These are phyloP conservation scores for Rhizopogon salebrosus DNA, from an alignment of 768 basidiomycete genomes.

Conservation along the genomic window DNA sequence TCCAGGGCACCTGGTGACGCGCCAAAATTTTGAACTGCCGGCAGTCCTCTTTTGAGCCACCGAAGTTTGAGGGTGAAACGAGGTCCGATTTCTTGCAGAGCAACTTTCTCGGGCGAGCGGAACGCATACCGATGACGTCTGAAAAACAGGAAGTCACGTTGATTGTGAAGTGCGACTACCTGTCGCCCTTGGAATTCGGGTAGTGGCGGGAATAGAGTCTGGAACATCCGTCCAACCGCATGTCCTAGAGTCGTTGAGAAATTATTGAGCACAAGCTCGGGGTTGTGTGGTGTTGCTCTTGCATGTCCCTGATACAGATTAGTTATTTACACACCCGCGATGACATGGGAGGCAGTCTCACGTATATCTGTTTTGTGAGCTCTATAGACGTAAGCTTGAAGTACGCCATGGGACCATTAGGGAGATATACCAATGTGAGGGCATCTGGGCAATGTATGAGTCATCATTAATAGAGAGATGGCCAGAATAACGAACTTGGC, in stretches of 20 bases:
- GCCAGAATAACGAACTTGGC: conserved; percentile 61
- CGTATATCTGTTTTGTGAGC: conserved; percentile 81
- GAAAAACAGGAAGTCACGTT: conserved; percentile 97
- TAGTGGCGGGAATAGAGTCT: conserved; percentile 91
- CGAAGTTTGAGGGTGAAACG: conserved; percentile 92
- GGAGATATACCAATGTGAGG: conserved; percentile 86
- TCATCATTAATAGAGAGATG: not conserved
- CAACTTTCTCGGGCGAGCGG: conserved; percentile 84
- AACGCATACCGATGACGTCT: conserved; percentile 95
- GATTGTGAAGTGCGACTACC: conserved; percentile 95
- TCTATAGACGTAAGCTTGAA: conserved; percentile 91
- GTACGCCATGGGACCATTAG: conserved; percentile 89
- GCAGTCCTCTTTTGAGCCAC: conserved; percentile 84
- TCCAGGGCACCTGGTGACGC: conserved; percentile 53
- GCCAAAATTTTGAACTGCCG: conserved; percentile 69
- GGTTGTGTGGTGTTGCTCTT: conserved; percentile 85
- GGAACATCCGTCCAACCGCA: conserved; percentile 91
- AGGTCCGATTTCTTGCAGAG: conserved; percentile 95
- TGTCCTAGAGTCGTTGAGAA: conserved; percentile 94
- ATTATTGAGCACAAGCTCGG: conserved; percentile 91
- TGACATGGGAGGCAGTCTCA: conserved; percentile 30
- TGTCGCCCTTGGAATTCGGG: conserved; percentile 96
- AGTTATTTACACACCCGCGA: not conserved
- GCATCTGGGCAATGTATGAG: conserved; percentile 55
- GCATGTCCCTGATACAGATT: conserved; percentile 70